A percentile compares a stretch with the other conserved stretches of the same genome.
Evolutionary conservation across 305 asterid species (phyloP).

Genomic region (Rubia tinctorum): DNA sequence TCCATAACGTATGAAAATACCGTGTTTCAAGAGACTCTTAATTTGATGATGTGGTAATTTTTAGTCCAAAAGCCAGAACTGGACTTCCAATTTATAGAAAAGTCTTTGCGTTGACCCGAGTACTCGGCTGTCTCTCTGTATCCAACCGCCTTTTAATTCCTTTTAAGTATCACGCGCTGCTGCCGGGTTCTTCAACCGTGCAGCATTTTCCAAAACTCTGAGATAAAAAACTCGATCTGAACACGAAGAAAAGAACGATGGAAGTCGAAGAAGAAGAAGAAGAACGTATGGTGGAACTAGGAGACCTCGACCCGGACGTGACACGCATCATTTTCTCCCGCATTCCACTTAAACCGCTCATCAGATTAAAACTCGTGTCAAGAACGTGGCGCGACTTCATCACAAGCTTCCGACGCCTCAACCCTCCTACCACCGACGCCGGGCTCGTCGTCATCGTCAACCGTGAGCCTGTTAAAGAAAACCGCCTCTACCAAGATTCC

Average conservation of each 20-base stretch:
- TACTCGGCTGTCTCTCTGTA: neutral
- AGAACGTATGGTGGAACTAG: constrained; percentile 3
- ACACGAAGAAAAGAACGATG: neutral
- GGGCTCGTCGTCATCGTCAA: constrained; percentile 12
- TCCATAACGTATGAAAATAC: too few species aligned
- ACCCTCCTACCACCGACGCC: constrained; percentile 19
- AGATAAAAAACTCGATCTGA: neutral
- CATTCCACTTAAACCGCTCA: constrained; percentile 23
- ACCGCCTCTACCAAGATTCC: neutral
- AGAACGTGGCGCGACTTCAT: constrained; percentile 21
- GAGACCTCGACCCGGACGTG: constrained; percentile 15
- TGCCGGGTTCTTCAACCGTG: neutral
- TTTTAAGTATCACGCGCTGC: constrained; percentile 3
- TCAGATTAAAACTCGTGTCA: constrained; percentile 16
- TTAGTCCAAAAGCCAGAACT: too few species aligned
- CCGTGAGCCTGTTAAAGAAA: neutral
- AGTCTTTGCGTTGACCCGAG: neutral
- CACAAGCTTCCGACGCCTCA: constrained; percentile 14
- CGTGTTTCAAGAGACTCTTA: too few species aligned
- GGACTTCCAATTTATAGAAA: too few species aligned
- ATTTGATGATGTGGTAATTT: too few species aligned
- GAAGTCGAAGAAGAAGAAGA: neutral
- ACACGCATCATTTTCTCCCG: constrained; percentile 18
- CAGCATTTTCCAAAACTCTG: too few species aligned
- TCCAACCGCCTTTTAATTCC: neutral